phyloP scores from a whole-genome alignment of 768 basidiomycete species.

The Guyanaporus albipodus region DNA sequence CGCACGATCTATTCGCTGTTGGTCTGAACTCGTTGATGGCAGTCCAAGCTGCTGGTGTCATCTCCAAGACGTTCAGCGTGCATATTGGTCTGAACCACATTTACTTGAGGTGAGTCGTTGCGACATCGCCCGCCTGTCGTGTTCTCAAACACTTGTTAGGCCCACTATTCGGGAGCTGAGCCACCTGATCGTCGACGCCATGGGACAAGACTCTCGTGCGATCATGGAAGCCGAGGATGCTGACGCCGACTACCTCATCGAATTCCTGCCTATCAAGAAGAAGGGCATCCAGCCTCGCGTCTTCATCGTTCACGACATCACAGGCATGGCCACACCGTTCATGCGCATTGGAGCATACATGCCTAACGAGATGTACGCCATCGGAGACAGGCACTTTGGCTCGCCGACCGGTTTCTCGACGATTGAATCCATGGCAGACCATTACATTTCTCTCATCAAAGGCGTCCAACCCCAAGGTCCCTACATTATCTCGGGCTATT shows the following conservation, averaged over 20 bases:
- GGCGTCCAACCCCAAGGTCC: constrained; percentile 25
- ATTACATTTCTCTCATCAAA: constrained; percentile 30
- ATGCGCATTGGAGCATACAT: constrained; percentile 32
- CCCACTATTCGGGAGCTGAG: constrained; percentile 27
- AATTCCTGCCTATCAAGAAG: constrained; percentile 31
- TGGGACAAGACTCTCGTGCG: constrained; percentile 27
- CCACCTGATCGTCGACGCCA: constrained; percentile 24
- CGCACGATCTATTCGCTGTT: constrained; percentile 29
- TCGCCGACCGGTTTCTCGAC: constrained; percentile 27
- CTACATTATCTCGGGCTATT: constrained; percentile 26
- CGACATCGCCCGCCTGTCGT: neutral
- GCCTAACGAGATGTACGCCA: constrained; percentile 33
- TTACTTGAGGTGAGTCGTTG: constrained; percentile 23
- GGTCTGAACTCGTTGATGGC: constrained; percentile 32
- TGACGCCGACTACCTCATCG: constrained; percentile 27
- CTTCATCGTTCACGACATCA: constrained; percentile 31
- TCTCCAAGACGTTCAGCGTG: constrained; percentile 28
- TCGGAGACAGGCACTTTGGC: constrained; percentile 31
- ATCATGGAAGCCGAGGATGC: constrained; percentile 31
- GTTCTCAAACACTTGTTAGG: constrained; percentile 7
- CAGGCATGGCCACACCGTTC: constrained; percentile 31
- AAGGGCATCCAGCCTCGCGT: constrained; percentile 26
- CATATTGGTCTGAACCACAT: constrained; percentile 29
- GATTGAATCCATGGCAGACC: constrained; percentile 30
- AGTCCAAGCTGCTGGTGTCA: constrained; percentile 28